phyloP scores from a whole-genome alignment of 495 filamentous ascomycete species.

The Annulohypoxylon bovei region DNA sequence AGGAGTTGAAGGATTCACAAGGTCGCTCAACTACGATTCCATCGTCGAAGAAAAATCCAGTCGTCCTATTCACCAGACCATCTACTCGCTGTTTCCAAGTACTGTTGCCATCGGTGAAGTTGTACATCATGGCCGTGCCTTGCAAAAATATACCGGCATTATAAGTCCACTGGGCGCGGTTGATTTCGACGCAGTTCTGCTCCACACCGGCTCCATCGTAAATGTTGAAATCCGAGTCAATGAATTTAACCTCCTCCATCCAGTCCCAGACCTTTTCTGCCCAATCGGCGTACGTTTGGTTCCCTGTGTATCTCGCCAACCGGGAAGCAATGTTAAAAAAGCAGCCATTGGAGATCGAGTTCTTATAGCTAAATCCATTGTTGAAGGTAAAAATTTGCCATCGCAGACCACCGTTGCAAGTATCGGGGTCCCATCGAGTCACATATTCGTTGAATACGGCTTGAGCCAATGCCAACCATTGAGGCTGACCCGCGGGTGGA shows the following conservation, averaged over 20 bases:
- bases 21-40: conserved; percentile 72
- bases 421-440: conserved; percentile 71
- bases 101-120: conserved; percentile 63
- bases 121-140: conserved; percentile 82
- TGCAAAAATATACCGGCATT: conserved; percentile 78
- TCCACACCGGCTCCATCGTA: conserved; percentile 72
- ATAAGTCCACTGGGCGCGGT: conserved; percentile 78
- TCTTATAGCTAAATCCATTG: conserved; percentile 83
- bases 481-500: conserved; percentile 67
- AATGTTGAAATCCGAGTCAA: conserved; percentile 68
- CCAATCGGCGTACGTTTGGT: conserved; percentile 80
- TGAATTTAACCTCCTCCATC: conserved; percentile 68
- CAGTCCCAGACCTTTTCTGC: conserved; percentile 77
- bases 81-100: conserved; percentile 68
- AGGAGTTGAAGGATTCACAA: conserved; percentile 72
- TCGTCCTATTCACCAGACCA: conserved; percentile 63
- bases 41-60: conserved; percentile 66
- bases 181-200: conserved; percentile 66
- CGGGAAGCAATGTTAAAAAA: conserved; percentile 86
- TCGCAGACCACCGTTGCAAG: conserved; percentile 79
- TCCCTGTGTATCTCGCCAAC: conserved; percentile 77
- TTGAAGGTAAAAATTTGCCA: conserved; percentile 91
- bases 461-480: conserved; percentile 83
- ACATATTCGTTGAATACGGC: conserved; percentile 79
- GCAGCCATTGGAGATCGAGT: conserved; percentile 79